Evolutionary conservation across 2,329 filamentous ascomycete genomes (phyloP), one percentile per base, ranked within the genome.

Genomic region (Cercospora zeae-maydis): DNA sequence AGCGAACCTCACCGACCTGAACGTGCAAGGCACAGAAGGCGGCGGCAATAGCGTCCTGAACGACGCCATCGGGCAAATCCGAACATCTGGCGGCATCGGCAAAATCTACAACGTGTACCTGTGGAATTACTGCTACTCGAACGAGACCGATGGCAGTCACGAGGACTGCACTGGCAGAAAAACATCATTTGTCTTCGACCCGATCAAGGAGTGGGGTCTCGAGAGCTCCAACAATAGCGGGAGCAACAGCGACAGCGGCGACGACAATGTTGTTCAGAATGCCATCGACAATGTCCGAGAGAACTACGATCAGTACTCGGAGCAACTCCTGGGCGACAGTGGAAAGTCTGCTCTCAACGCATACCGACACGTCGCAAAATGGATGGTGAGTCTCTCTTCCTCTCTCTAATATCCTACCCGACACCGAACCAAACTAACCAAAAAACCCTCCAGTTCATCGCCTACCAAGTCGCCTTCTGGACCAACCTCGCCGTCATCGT

Each of bases 41-140:
- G 53, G 53, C 13, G 73, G 75, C 65, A 69, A 69, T 56, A 72
- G 70, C 37, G 74, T 77, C 30, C 64, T 78, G 42, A 65, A 70
- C 8, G 59, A 62, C 16, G 74, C 81, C 11, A 74, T 82, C 59
- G 71, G 77, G 10, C 70, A 74, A 56, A 73, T 74, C 45, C 71
- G 76, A 36, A 69, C 73, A 4, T 70, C 75, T 47, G 71, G 72
- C 58, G 67, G 84, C 59, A 83, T 96, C 63, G 85, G 83, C 72
- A 86, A 93, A 74, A 82, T 87, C 72, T 98, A 97, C 84, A 84
- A 90, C 65, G 82, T 98, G 74, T 86, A 85, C 73, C 83, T 98
- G 37, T 96, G 91, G 90, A 90, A 89, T 75, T 96, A 92, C 84
- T 98, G 95, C 84, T 78, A 82, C 56, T 76, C 81, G 68, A 83